Base-by-base conservation (phyloP, 2,329 filamentous ascomycete genomes). In the Monosporascus sp. region DNA sequence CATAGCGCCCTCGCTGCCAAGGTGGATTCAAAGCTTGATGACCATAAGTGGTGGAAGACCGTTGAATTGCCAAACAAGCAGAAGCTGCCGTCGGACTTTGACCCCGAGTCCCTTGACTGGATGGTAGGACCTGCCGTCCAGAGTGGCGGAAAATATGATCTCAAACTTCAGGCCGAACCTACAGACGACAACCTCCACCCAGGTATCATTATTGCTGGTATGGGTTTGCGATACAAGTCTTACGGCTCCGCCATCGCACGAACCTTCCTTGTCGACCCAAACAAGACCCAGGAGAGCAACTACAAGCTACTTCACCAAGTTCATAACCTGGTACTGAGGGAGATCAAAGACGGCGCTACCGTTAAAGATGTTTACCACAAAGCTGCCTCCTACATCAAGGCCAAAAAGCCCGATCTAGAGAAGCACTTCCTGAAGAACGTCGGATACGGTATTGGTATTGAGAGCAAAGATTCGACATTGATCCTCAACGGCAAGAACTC, bases 221-320 rank as follows among this genome's bases (percentile, higher is more conserved):
- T 99, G 72, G 94, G 94, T 51, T 81, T 99, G 57, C 85, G 94
- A 60, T 99, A 99, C 75, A 94, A 94, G 73, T 95, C 91, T 1
- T 99, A 99, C 72, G 92, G 90, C 68, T 96, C 92, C 2, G 84
- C 91, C 56, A 91, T 99, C 61, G 91, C 89, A 14, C 86, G 94
- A 60, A 97, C 95, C 7, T 99, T 96, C 71, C 81, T 99, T 56
- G 93, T 99, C 47, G 95, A 97, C 64, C 95, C 95, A 17, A 97
- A 94, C 74, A 97, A 97, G 72, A 85, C 89, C 0, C 94, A 99
- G 69, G 94, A 97, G 73, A 87, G 82, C 68, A 94, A 92, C 67
- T 99, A 99, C 78, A 95, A 93, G 65, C 83, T 97, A 17, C 80
- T 99, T 5, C 78, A 90, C 51, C 83, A 84, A 50, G 84, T 97